A percentile compares a stretch with the other conserved stretches of the same genome.
phyloP scores from a whole-genome alignment of 1,284 basidiomycete genomes.

The Rhodotorula sp. region DNA sequence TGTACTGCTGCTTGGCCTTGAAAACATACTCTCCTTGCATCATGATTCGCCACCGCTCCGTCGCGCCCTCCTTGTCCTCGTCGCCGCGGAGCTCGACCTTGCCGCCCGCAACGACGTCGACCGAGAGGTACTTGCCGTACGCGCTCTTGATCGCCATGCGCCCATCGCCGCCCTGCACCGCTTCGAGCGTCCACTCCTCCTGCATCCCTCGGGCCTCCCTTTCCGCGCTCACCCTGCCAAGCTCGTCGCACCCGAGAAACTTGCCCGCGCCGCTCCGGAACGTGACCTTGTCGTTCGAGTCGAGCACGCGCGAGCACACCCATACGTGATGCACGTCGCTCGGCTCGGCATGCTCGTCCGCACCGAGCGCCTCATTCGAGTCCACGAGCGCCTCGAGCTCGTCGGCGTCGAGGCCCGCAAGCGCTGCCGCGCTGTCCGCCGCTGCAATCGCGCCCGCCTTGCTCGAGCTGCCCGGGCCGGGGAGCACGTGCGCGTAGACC shows the following conservation, averaged over 20 bases:
- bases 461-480: slow-evolving; percentile 54
- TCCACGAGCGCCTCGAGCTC: slow-evolving; percentile 39
- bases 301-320: slow-evolving; percentile 78
- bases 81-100: slow-evolving; percentile 73
- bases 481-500: slow-evolving; percentile 61
- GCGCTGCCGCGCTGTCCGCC: slow-evolving; percentile 42
- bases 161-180: slow-evolving; percentile 58
- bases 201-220: slow-evolving; percentile 77
- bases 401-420: slow-evolving; percentile 32
- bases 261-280: slow-evolving; percentile 80
- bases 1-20: slow-evolving; percentile 76
- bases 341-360: slow-evolving; percentile 52
- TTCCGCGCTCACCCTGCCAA: slow-evolving; percentile 76
- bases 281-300: slow-evolving; percentile 71
- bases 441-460: slow-evolving; percentile 41
- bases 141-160: slow-evolving; percentile 63
- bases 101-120: slow-evolving; percentile 82
- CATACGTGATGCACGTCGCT: slow-evolving; percentile 81
- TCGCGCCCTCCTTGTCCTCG: slow-evolving; percentile 72
- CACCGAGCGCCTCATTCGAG: slow-evolving; percentile 44
- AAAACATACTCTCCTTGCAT: slow-evolving; percentile 80
- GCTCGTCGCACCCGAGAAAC: slow-evolving; percentile 78
- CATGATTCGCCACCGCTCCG: slow-evolving; percentile 80
- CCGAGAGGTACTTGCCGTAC: slow-evolving; percentile 76
- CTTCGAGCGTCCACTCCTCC: slow-evolving; percentile 73